Evolutionary conservation across 2,329 filamentous ascomycete species (phyloP).

Genomic region (Aspergillus felis): DNA sequence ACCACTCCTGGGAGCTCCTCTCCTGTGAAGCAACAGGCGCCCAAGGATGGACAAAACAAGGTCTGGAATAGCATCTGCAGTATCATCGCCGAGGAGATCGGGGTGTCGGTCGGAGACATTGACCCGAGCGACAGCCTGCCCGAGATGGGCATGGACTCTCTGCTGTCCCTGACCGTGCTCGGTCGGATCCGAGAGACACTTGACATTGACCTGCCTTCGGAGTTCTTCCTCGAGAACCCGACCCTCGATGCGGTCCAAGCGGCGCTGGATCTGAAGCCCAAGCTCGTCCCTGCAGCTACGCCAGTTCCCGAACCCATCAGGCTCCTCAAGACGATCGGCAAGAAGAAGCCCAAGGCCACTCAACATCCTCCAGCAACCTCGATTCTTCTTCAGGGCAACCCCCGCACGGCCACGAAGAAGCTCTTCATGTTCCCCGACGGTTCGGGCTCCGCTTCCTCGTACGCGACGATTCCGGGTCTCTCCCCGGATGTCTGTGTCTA

Average conservation of each 20-base stretch:
- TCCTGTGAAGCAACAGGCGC: conserved; percentile 25
- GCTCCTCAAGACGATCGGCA: conserved; percentile 20
- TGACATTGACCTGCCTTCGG: conserved; percentile 39
- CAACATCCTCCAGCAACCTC: conserved; percentile 40
- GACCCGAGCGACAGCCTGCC: conserved; percentile 37
- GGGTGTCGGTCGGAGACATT: conserved; percentile 39
- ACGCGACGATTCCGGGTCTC: conserved; percentile 40
- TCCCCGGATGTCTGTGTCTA: conserved; percentile 41
- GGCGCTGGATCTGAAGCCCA: conserved; percentile 38
- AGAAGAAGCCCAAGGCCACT: conserved; percentile 17
- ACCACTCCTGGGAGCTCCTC: conserved; percentile 30
- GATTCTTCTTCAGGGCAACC: conserved; percentile 41
- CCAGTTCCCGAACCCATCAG: conserved; percentile 15
- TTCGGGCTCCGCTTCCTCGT: conserved; percentile 46
- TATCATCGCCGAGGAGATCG: conserved; percentile 43
- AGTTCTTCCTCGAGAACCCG: conserved; percentile 44
- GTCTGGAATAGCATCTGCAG: conserved; percentile 39
- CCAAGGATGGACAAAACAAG: conserved; percentile 23
- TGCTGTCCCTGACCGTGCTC: conserved; percentile 44
- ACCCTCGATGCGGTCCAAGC: conserved; percentile 38
- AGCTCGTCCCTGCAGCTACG: conserved; percentile 15
- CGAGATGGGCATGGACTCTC: conserved; percentile 45
- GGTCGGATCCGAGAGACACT: conserved; percentile 43
- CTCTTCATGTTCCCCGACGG: conserved; percentile 45
- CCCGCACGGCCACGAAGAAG: conserved; percentile 39